Base-by-base conservation (phyloP, 352 stramenopile species). In the Phytophthora sojae region DNA sequence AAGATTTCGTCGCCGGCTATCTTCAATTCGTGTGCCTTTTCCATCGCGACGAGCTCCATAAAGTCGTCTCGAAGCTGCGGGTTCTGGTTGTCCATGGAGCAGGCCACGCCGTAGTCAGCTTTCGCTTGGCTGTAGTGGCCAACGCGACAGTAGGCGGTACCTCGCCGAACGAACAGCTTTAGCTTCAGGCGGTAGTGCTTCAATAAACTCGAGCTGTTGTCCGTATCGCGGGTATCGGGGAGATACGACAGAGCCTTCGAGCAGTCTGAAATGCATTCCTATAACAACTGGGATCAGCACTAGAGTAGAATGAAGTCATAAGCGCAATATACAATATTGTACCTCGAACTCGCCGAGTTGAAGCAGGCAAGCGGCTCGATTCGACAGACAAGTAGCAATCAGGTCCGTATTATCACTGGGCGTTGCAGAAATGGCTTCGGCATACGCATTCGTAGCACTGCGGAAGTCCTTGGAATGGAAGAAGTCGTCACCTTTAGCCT, bases 401-500 rank as follows among this genome's bases (percentile, higher is more conserved):
- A 91, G 56, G 15, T 87, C 82, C 5, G 51, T 84, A 19, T 88
- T 72, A 44, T 82, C 55, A 3, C 67, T 67, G 0, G 71, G 2
- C 5, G 66, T 72, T 9, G 83, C 64, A 4, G 68, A 67, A 51
- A 94, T 70, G 25, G 86, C 81, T 52, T 96, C 88, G 11, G 67
- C 73, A 64, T 94, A 96, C 2, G 85, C 88, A 53, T 92, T 94
- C 7, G 77, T 73, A 7, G 88, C 88, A 64, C 88, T 91, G 0
- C 72, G 73, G 52, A 82, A 93, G 62, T 96, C 88, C 9, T 72
- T 85, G 2, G 81, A 80, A 32, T 82, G 83, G 42, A 90, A 94
- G 62, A 94, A 96, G 45, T 94, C 88, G 69, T 94, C 88, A n/a
- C 77, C 88, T 67, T 94, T 94, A 0, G 88, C 88, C 52, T 96